phyloP scores from a whole-genome alignment of 345 rosid genomes.

The Ailanthus altissimus region DNA sequence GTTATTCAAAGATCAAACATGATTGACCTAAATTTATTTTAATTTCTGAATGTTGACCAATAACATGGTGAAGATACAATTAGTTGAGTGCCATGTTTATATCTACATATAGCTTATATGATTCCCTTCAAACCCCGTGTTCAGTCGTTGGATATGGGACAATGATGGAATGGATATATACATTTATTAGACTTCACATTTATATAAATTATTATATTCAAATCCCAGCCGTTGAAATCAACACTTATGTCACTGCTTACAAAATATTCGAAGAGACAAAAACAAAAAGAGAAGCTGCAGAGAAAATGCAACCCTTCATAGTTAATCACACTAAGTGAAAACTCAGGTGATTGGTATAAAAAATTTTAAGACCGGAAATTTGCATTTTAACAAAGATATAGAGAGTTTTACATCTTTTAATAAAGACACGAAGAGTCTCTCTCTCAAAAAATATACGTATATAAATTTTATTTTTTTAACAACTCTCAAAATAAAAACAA shows the following conservation, averaged over 20 bases:
- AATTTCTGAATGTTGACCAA: background rate
- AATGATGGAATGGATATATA: background rate
- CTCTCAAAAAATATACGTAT: too few species aligned
- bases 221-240: background rate
- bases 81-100: background rate
- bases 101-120: too few species aligned
- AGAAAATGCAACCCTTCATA: background rate
- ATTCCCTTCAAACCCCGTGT: background rate
- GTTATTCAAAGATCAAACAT: background rate
- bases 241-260: slow-evolving; percentile 8
- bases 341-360: too few species aligned
- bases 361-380: too few species aligned
- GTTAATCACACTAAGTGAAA: too few species aligned
- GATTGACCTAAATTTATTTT: background rate
- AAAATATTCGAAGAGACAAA: background rate
- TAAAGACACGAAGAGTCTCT: too few species aligned
- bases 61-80: background rate
- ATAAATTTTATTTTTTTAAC: too few species aligned
- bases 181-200: background rate
- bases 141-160: background rate
- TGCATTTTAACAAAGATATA: too few species aligned
- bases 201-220: background rate
- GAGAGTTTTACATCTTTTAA: too few species aligned
- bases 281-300: background rate
- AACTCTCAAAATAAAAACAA: too few species aligned